Evolutionary conservation across 345 rosid genomes (phyloP).

Genomic region (Euphorbia peplus): DNA sequence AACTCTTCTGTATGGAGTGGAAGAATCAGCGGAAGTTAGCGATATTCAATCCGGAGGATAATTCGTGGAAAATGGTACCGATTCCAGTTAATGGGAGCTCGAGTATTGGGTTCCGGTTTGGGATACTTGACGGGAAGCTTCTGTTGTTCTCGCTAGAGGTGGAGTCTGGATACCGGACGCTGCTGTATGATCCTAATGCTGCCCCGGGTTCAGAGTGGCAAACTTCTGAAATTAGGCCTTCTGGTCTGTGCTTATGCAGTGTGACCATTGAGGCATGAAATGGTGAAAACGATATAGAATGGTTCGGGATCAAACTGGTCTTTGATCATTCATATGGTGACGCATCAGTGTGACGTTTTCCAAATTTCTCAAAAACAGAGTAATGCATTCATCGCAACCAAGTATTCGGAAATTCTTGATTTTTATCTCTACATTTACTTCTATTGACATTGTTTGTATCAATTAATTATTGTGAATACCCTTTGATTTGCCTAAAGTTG

Average conservation of each 20-base stretch:
- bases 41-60: slow-evolving; percentile 57
- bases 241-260: slow-evolving; percentile 65
- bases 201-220: slow-evolving; percentile 72
- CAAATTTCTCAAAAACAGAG: no score
- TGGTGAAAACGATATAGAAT: no score
- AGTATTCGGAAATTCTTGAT: background rate
- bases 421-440: background rate
- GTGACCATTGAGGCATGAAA: slow-evolving; percentile 71
- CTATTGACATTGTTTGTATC: background rate
- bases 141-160: slow-evolving; percentile 58
- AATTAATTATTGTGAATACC: background rate
- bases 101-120: slow-evolving; percentile 61
- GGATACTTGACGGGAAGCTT: slow-evolving; percentile 71
- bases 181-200: slow-evolving; percentile 73
- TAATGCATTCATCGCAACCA: background rate
- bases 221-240: slow-evolving; percentile 59
- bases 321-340: no score
- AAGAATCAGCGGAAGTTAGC: slow-evolving; percentile 77
- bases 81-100: slow-evolving; percentile 77
- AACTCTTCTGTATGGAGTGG: slow-evolving; percentile 91
- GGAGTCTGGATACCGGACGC: slow-evolving; percentile 46
- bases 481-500: background rate
- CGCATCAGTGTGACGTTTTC: no score
- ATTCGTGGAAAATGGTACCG: slow-evolving; percentile 70
- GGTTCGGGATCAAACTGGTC: no score